Evolutionary conservation across 1,139 yeast species (phyloP).

Genomic region (Debaryomyces coudertii): DNA sequence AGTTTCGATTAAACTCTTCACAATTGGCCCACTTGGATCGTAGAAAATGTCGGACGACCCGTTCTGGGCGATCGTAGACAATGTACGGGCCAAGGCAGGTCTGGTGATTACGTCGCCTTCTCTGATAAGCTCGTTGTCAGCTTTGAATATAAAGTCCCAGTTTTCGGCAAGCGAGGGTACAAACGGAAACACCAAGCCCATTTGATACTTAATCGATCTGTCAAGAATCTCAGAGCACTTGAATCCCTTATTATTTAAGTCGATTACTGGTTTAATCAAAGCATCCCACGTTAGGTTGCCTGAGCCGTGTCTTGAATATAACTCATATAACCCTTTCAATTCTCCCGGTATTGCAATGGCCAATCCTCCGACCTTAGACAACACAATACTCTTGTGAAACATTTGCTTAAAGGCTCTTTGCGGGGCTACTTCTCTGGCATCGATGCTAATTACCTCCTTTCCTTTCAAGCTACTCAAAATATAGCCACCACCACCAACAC

Average conservation of each 20-base stretch:
- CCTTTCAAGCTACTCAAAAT: constrained; percentile 56
- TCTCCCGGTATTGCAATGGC: constrained; percentile 93
- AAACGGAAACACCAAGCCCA: constrained; percentile 30
- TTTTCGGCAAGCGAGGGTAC: constrained; percentile 35
- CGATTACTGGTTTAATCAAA: constrained; percentile 72
- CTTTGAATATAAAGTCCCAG: constrained; percentile 60
- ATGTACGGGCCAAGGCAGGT: constrained; percentile 64
- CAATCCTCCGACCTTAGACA: constrained; percentile 76
- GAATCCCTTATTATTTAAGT: constrained; percentile 72
- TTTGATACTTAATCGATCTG: constrained; percentile 26
- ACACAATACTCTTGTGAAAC: constrained; percentile 51
- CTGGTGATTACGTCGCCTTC: constrained; percentile 66
- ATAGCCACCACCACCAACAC: constrained; percentile 92
- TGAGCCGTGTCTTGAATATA: constrained; percentile 65
- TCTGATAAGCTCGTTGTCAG: constrained; percentile 32
- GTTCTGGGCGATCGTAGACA: constrained; percentile 66
- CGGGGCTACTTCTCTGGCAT: constrained; percentile 92
- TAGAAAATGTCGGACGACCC: constrained; percentile 81
- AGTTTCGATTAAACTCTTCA: constrained; percentile 50
- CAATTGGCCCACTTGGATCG: constrained; percentile 81
- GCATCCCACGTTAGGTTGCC: constrained; percentile 75
- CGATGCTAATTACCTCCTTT: constrained; percentile 61
- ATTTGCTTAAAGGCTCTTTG: constrained; percentile 59
- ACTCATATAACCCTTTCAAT: constrained; percentile 70
- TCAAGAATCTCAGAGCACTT: constrained; percentile 52